Base-by-base conservation (phyloP, 495 filamentous ascomycete genomes). In the Xanthoparmelia taractica region DNA sequence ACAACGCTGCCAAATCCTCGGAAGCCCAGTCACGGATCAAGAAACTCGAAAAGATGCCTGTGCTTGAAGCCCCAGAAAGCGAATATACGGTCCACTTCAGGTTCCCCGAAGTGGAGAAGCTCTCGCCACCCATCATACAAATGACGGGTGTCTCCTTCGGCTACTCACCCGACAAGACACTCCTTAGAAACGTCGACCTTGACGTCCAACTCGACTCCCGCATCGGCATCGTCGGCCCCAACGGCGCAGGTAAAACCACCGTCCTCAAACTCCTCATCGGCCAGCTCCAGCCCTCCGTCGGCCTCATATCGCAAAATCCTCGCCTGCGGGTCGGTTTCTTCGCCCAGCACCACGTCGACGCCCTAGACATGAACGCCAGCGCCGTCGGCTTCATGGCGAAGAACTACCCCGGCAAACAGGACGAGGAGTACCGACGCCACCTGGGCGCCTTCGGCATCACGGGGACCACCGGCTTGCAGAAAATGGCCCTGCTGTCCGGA, bases 21-120 rank as follows among this genome's bases (percentile, higher is more conserved):
- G 94, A 99, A 79, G 94, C 94, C 2, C 94, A 99, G 70, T 96
- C 92, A 0, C 83, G 94, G 63, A 97, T 99, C 80, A 99, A 99
- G 80, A 99, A 99, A 73, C 82, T 99, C 34, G 95, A 99, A 74
- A 90, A 87, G 67, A 96, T 99, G 87, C 95, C 95, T 0, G 79
- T 96, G 5, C 84, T 97, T 31, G 88, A 96, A 70, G 77, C 91
- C 4, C 94, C 94, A 6, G 94, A 99, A 75, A 84, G 83, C 59
- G 95, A 96, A 73, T 99, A 99, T 78, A 89, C 83, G 37, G 94
- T 99, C 45, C 89, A 97, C 69, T 99, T 99, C 85, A 89, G 87
- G 65, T 97, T 99, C 77, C 94, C 95, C 8, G 94, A 96, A 20
- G 94, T 99, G 23, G 94, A 99, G 75, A 97, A 97, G 71, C 80